Base-by-base conservation (phyloP, 306 rosid genomes). In the Purshia tridentata region DNA sequence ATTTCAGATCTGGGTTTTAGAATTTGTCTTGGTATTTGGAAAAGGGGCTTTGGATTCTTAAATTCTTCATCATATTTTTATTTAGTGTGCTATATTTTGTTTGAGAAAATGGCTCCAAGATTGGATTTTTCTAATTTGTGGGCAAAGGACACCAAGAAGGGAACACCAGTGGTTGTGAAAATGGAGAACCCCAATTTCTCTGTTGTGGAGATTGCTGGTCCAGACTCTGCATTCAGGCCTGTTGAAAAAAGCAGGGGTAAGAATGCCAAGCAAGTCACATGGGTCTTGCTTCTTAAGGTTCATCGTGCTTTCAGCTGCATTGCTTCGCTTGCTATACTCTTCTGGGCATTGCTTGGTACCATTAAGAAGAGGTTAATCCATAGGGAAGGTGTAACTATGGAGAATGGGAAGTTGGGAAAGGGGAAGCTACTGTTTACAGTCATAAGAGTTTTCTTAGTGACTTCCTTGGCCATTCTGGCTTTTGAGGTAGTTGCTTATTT, bases 241-340 rank as follows among this genome's bases (percentile, higher is more conserved):
- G 77, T 91, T 4, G 95, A 91, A 72, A 94, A 86, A 65, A 89
- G 79, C 76, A 84, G 90, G 11, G 92, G 95, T 35, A 91, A 88
- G 80, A 94, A 91, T 83, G 97, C 95, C 1, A 91, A 81, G 56
- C 98, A 94, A 81, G 92, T 87, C 45, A 91, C 91, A 1, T 91
- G 97, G 98, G 89, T 93, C n/a, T 76, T 93, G 82, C 92, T 93
- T 83, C 93, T 91, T 20, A 91, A 82, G 78, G 98, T 92, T 78
- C 92, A 88, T 64, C 92, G 87, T 14, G 90, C 86, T 37, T 86
- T 89, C 79, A 88, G 98, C 51, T 86, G 90, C 84, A 77, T 93
- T 45, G 58, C 92, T 22, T 91, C 94, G 96, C 61, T 91, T 1
- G 86, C 81, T 52, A 76, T 89, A 0, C 79, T 89, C 42, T 58